A percentile compares a stretch with the other conserved stretches of the same genome.
Conservation (phyloP, 2,329 filamentous ascomycete genomes). For the Phyllosticta capitalensis region DNA sequence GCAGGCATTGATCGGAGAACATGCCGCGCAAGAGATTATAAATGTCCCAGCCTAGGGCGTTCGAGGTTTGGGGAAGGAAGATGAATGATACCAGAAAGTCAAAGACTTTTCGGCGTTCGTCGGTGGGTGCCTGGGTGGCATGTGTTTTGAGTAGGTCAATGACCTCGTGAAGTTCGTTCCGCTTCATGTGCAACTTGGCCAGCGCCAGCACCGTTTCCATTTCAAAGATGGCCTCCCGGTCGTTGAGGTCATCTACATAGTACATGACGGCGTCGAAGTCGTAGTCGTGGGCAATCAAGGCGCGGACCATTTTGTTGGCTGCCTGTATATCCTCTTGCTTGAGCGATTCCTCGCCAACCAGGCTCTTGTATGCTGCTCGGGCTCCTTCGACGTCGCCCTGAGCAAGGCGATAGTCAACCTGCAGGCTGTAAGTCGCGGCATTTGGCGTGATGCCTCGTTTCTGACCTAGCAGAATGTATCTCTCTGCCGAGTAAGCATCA, state of each 20-base stretch:
- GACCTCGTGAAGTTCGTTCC: slow-evolving; percentile 68
- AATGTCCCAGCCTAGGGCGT: slow-evolving; percentile 51
- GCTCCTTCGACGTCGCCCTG: slow-evolving; percentile 64
- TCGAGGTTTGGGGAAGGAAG: slow-evolving; percentile 50
- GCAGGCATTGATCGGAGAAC: slow-evolving; percentile 51
- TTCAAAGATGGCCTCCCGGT: slow-evolving; percentile 58
- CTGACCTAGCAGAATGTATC: slow-evolving; percentile 58
- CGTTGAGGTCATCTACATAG: slow-evolving; percentile 64
- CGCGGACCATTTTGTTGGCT: slow-evolving; percentile 63
- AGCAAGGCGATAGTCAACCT: slow-evolving; percentile 67
- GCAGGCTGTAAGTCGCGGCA: slow-evolving; percentile 59
- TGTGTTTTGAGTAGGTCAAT: slow-evolving; percentile 74
- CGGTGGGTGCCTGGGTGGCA: slow-evolving; percentile 57
- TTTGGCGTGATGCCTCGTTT: slow-evolving; percentile 59
- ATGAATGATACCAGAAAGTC: slow-evolving; percentile 60
- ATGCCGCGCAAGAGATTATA: slow-evolving; percentile 50
- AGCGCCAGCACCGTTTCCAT: slow-evolving; percentile 65
- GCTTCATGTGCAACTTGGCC: slow-evolving; percentile 62
- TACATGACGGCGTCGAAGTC: slow-evolving; percentile 62
- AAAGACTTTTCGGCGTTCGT: slow-evolving; percentile 58
- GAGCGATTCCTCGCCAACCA: slow-evolving; percentile 48
- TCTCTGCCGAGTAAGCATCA: slow-evolving; percentile 62
- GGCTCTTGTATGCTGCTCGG: slow-evolving; percentile 52
- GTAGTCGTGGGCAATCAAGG: slow-evolving; percentile 53
- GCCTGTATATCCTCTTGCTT: slow-evolving; percentile 48